Conservation (phyloP, 148 eudicot species). For the Nepenthes mirabilis region DNA sequence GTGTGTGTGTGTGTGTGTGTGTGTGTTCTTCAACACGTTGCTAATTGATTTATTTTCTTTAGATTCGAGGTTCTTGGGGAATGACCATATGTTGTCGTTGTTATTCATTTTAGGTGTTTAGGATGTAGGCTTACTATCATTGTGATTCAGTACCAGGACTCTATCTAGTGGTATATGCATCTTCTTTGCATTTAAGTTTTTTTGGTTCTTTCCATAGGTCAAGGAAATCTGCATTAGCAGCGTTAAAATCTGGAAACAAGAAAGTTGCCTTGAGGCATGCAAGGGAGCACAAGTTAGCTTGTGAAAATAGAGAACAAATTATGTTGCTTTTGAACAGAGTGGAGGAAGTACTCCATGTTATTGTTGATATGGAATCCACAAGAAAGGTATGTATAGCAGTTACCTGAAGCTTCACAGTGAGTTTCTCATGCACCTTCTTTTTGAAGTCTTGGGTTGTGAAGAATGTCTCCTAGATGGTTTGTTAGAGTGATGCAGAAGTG, state of each 20-base stretch:
- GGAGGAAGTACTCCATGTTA: constrained; percentile 57
- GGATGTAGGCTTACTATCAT: too few species aligned
- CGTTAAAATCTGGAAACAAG: constrained; percentile 49
- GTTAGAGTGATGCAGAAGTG: background rate
- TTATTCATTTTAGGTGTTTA: too few species aligned
- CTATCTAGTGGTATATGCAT: background rate
- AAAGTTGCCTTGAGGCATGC: constrained; percentile 57
- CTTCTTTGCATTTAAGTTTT: background rate
- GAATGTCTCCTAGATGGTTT: background rate
- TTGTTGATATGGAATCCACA: constrained; percentile 72
- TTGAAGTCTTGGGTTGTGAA: background rate
- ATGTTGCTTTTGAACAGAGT: constrained; percentile 43
- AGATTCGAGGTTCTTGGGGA: too few species aligned
- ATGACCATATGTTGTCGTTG: background rate
- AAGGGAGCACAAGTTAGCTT: constrained; percentile 57
- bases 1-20: background rate
- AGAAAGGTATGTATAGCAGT: constrained; percentile 33
- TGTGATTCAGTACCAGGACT: background rate
- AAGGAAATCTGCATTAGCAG: constrained; percentile 47
- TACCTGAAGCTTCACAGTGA: too few species aligned
- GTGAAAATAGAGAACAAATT: constrained; percentile 60
- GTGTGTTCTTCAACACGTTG: background rate
- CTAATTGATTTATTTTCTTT: too few species aligned
- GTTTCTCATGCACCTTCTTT: too few species aligned
- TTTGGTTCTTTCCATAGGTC: constrained; percentile 23